A percentile compares a stretch with the other conserved stretches of the same genome.
Conservation (phyloP, 805 yeast genomes). For the Saccharomycopsis fibuligera region DNA sequence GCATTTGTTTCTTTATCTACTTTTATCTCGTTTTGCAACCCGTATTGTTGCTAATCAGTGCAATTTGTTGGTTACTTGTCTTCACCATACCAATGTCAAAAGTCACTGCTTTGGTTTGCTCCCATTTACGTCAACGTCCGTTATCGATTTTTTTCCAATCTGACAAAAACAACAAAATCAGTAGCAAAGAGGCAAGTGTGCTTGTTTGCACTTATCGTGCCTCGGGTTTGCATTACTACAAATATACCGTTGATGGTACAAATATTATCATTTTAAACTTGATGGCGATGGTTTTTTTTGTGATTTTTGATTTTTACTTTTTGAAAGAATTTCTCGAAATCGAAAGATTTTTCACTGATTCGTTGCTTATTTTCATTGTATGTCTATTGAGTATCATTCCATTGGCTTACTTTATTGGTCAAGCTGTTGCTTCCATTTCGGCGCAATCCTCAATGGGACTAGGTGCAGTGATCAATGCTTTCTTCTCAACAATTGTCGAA, state of each 20-base stretch:
- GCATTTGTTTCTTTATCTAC: slow-evolving; percentile 66
- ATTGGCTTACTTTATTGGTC: slow-evolving; percentile 93
- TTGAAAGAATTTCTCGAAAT: slow-evolving; percentile 42
- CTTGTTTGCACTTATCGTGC: slow-evolving; percentile 88
- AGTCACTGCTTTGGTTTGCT: slow-evolving; percentile 56
- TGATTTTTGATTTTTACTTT: slow-evolving; percentile 69
- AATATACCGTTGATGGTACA: slow-evolving; percentile 94
- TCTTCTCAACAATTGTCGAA: slow-evolving; percentile 93
- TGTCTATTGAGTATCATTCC: slow-evolving; percentile 86
- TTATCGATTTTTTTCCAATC: slow-evolving; percentile 72
- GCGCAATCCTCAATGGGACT: slow-evolving; percentile 99
- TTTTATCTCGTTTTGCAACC: slow-evolving; percentile 73
- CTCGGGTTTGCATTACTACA: slow-evolving; percentile 88
- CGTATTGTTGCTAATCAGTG: slow-evolving; percentile 44
- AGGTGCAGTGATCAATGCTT: slow-evolving; percentile 97
- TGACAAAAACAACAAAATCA: slow-evolving; percentile 36
- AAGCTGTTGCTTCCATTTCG: slow-evolving; percentile 97
- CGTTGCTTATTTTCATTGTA: slow-evolving; percentile 61
- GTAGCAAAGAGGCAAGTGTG: slow-evolving; percentile 43
- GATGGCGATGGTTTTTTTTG: slow-evolving; percentile 66
- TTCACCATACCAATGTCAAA: slow-evolving; percentile 94
- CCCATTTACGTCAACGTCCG: slow-evolving; percentile 86
- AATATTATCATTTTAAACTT: slow-evolving; percentile 87
- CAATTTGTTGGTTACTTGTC: slow-evolving; percentile 73
- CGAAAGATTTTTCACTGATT: slow-evolving; percentile 45